These are phyloP conservation scores for Amanita inopinata DNA, from an alignment of 768 basidiomycete species.

Conservation along the genomic window DNA sequence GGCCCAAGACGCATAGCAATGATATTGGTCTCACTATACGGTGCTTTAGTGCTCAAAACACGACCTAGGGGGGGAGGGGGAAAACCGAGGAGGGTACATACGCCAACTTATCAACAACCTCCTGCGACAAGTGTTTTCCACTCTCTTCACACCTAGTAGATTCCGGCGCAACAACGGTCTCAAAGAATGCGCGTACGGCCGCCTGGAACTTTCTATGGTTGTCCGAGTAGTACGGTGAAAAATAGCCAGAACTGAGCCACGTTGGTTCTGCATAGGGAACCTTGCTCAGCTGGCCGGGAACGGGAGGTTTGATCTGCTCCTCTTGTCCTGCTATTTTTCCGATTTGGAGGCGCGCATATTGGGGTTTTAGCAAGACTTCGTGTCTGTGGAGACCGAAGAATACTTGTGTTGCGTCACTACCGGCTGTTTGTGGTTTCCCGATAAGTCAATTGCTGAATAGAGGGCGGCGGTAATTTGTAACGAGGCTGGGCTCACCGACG, in stretches of 20 bases:
- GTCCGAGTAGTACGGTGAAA: constrained; percentile 70
- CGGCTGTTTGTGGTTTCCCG: constrained; percentile 37
- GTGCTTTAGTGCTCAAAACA: background rate
- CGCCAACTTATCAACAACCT: constrained; percentile 79
- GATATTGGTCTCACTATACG: constrained; percentile 59
- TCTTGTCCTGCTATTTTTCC: constrained; percentile 51
- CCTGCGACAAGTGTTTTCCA: constrained; percentile 79
- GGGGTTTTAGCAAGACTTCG: constrained; percentile 67
- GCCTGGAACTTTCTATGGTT: constrained; percentile 68
- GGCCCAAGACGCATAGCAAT: constrained; percentile 89
- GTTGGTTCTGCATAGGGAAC: constrained; percentile 85
- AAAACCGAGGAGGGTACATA: constrained; percentile 22
- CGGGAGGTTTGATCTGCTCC: constrained; percentile 41
- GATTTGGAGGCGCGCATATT: constrained; percentile 62
- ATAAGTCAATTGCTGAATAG: too few relatives aligned
- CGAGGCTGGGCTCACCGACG: constrained; percentile 41
- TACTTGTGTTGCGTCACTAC: constrained; percentile 67
- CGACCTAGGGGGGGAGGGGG: background rate
- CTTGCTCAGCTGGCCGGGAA: constrained; percentile 54
- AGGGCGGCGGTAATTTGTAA: constrained; percentile 12
- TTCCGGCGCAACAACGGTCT: constrained; percentile 66
- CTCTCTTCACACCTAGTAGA: constrained; percentile 73
- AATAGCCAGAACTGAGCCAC: constrained; percentile 62
- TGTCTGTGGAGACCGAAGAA: constrained; percentile 84
- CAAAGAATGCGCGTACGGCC: constrained; percentile 67